Conservation (phyloP, 164 flowering plant genomes). For the Kalanchoe fedtschenkoi region DNA sequence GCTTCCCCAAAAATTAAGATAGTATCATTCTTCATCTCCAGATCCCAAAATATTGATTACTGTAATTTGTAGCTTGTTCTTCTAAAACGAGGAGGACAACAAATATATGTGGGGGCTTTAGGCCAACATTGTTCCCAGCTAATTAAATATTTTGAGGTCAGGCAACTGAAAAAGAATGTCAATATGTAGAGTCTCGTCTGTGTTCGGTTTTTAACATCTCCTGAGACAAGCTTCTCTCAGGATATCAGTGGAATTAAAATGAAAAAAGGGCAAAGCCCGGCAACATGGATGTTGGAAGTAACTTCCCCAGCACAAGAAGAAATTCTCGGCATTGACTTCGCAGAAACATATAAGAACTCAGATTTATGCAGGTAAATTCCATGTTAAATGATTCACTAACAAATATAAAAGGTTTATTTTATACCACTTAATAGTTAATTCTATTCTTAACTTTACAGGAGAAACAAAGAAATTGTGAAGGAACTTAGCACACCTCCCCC, state of each 20-base stretch:
- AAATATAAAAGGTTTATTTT: too few relatives aligned
- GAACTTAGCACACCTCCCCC: conserved; percentile 31
- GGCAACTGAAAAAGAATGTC: background rate
- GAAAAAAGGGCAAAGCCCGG: conserved; percentile 32
- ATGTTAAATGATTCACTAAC: too few relatives aligned
- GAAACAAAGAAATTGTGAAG: conserved; percentile 30
- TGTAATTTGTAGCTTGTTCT: conserved; percentile 24
- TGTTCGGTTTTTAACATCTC: background rate
- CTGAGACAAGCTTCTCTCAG: conserved; percentile 7
- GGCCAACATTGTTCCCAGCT: conserved; percentile 26
- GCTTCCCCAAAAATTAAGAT: background rate
- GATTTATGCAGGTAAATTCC: conserved; percentile 24
- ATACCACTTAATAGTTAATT: too few relatives aligned
- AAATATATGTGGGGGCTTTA: conserved; percentile 36
- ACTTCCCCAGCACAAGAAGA: conserved; percentile 29
- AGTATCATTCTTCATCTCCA: background rate
- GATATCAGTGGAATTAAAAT: conserved; percentile 32
- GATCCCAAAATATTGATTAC: background rate
- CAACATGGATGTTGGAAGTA: too few relatives aligned
- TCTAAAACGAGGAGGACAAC: conserved; percentile 34
- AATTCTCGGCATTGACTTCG: conserved; percentile 22
- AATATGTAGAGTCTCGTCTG: background rate
- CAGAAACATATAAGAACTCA: conserved; percentile 26
- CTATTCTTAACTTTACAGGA: too few relatives aligned
- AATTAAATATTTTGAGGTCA: conserved; percentile 37